A percentile compares a stretch with the other conserved stretches of the same genome.
phyloP scores from a whole-genome alignment of 495 filamentous ascomycete species.

The Pseudevernia furfuracea region DNA sequence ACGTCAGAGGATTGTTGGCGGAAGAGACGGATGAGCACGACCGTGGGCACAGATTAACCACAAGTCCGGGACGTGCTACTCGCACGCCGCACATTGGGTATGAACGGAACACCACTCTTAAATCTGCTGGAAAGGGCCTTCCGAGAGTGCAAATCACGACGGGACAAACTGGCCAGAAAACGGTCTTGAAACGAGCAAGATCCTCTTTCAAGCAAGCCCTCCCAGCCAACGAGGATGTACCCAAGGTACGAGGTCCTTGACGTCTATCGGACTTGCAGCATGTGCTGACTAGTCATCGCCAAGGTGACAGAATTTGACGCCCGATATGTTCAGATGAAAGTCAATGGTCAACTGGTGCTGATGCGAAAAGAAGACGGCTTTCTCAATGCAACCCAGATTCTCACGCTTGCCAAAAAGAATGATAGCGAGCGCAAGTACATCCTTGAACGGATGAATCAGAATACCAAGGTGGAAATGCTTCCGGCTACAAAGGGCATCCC shows the following conservation, averaged over 20 bases:
- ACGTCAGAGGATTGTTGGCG: background rate
- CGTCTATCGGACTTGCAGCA: background rate
- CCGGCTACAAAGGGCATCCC: background rate
- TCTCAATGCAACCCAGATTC: conserved; percentile 1
- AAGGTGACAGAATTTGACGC: background rate
- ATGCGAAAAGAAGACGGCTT: conserved; percentile 6
- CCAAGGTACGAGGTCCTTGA: background rate
- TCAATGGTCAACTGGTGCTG: background rate
- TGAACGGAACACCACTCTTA: background rate
- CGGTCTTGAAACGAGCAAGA: background rate
- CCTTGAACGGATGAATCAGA: background rate
- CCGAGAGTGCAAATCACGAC: background rate
- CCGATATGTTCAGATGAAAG: background rate
- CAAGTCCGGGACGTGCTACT: background rate
- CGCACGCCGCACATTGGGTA: background rate
- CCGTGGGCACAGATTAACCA: background rate
- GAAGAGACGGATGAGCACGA: background rate
- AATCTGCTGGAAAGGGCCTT: background rate
- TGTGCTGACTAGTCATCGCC: background rate
- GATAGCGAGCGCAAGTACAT: background rate
- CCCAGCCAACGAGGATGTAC: background rate
- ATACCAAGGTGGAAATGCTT: background rate
- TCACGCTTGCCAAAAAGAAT: background rate
- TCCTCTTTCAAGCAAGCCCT: background rate
- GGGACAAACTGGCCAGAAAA: background rate